Base-by-base conservation (phyloP, 2,329 filamentous ascomycete genomes). In the Alternaria gansuensis region DNA sequence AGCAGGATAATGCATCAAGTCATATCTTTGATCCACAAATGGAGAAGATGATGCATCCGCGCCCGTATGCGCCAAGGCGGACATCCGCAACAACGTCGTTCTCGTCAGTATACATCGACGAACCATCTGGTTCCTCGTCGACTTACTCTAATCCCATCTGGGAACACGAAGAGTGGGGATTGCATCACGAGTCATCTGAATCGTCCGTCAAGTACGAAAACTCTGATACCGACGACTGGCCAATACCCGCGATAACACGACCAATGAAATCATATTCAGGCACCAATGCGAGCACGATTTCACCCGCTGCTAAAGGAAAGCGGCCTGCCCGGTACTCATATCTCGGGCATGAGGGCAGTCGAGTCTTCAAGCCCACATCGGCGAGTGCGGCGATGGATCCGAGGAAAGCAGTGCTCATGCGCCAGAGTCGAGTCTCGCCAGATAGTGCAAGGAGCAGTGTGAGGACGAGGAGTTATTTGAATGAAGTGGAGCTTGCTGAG, bases 21-120 rank as follows among this genome's bases (percentile, higher is more conserved):
- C 63, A 63, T 14, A 59, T 70, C 33, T 54, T 70, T 33, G 72
- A 75, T 46, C 62, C 64, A 0, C 75, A 77, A 46, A 63, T 77
- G 29, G 70, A 73, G 34, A 77, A 77, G 64, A 77, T 77, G 75
- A 69, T 72, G 24, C 75, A 77, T 51, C 75, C 75, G 4, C 66
- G 70, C 9, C 71, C 72, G 1, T 62, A 67, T 9, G 64, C 66
- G 6, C 57, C 65, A 0, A 60, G 62, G 9, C 65, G 71, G 14
- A 54, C 63, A 46, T 75, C 73, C 1, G 64, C 63, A 3, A 63
- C 67, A 2, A 74, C 74, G 3, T 75, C 71, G 1, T 77, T 77
- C 62, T 75, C 74, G 1, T 73, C 67, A 1, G 55, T 77, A 2
- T 74, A 75, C 44, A 64, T 73, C 8, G 74, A 77, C 40, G 65